A percentile compares a stretch with the other conserved stretches of the same genome.
Conservation (phyloP, 2,329 filamentous ascomycete genomes). For the Hypoxylon sp. region DNA sequence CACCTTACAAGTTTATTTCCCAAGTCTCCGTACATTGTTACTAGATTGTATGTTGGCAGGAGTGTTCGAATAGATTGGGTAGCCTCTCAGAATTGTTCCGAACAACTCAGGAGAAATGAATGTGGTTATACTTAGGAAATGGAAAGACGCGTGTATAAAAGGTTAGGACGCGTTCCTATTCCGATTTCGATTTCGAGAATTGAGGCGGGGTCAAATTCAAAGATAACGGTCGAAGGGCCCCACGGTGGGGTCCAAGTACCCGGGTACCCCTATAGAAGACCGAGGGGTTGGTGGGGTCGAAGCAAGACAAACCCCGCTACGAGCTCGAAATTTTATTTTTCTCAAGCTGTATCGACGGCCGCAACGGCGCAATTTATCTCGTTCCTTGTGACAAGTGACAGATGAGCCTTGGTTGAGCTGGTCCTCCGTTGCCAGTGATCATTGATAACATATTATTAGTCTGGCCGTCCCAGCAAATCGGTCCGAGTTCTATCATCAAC, state of each 20-base stretch:
- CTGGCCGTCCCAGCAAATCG: conserved; percentile 11
- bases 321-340: conserved; percentile 39
- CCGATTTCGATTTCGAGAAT: conserved; percentile 7
- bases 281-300: conserved; percentile 33
- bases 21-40: conserved; percentile 85
- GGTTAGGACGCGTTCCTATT: conserved; percentile 29
- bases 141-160: conserved; percentile 36
- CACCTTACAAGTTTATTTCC: conserved; percentile 82
- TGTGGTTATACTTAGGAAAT: not conserved
- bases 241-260: conserved; percentile 28
- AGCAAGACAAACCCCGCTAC: conserved; percentile 41
- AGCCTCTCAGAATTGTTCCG: not conserved
- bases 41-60: not conserved
- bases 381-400: conserved; percentile 28
- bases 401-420: conserved; percentile 1
- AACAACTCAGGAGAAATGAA: not conserved
- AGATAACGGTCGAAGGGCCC: not conserved
- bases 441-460: conserved; percentile 12
- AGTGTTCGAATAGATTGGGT: not conserved
- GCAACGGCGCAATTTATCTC: conserved; percentile 29
- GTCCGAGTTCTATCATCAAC: conserved; percentile 26
- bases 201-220: conserved; percentile 26
- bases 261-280: conserved; percentile 2
- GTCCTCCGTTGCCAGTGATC: not conserved
- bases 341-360: conserved; percentile 17